These are phyloP conservation scores for Yamadazyma friedrichii DNA, from an alignment of 1,139 yeast species.

Conservation along the genomic window DNA sequence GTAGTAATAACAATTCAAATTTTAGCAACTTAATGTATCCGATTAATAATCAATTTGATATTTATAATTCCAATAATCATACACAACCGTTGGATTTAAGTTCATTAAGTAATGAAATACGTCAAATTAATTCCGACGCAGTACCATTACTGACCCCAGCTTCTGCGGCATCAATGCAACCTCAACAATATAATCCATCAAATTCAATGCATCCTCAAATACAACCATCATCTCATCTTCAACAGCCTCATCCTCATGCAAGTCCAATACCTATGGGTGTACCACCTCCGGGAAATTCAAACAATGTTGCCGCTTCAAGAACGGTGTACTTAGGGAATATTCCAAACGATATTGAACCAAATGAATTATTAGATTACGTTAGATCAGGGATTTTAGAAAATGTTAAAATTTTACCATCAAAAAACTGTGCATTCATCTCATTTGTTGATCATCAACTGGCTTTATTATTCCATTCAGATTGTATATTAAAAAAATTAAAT, in stretches of 20 bases:
- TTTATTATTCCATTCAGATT: constrained; percentile 59
- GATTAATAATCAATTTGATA: constrained; percentile 3
- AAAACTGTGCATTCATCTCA: constrained; percentile 63
- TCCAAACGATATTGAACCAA: constrained; percentile 77
- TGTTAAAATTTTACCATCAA: constrained; percentile 54
- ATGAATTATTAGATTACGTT: constrained; percentile 84
- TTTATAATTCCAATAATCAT: not conserved
- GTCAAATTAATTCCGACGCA: constrained; percentile 1
- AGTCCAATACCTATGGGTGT: not conserved
- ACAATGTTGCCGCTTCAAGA: constrained; percentile 61
- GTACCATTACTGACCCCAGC: constrained; percentile 5
- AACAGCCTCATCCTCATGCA: not conserved
- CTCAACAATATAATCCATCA: not conserved
- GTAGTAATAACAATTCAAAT: constrained; percentile 12
- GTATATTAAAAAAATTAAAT: constrained; percentile 54
- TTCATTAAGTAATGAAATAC: constrained; percentile 4
- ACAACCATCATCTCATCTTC: not conserved
- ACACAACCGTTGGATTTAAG: constrained; percentile 2
- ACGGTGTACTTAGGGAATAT: constrained; percentile 90
- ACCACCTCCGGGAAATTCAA: not conserved
- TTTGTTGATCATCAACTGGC: constrained; percentile 63
- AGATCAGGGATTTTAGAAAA: constrained; percentile 89
- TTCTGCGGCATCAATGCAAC: constrained; percentile 1
- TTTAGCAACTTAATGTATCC: constrained; percentile 9
- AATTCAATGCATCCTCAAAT: not conserved